Evolutionary conservation across 169 alveolate genomes (phyloP), one percentile per base, ranked within the genome.

Genomic region (Ophryocystis elektroscirrha): DNA sequence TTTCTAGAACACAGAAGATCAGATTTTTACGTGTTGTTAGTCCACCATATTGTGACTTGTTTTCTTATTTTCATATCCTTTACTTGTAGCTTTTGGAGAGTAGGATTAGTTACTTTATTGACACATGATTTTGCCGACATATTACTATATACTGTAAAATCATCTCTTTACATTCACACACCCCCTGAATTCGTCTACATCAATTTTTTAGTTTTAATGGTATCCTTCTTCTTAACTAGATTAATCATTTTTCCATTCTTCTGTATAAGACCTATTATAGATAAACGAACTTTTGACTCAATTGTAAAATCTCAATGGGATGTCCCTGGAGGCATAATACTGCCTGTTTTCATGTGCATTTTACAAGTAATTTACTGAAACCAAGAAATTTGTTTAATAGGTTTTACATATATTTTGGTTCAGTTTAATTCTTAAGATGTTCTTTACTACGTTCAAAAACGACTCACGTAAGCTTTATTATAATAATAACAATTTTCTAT

Each of bases 31-130:
- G 44, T 48, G 19, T 19, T 62, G 28, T 16, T 43, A 4, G 15
- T 48, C 7, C 71, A 62, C 47, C 71, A 62, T 30, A 22, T 49
- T 18, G 61, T 53, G 15, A 62, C 71, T 15, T n/a, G 35, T 39
- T 3, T 15, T 19, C 55, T 62, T 15, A 45, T 62, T 19, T 28
- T 12, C 18, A 6, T 48, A 25, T 48, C 61, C 24, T 62, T 50
- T 43, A 20, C 27, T 28, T 39, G 47, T 51, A 53, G 58, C 38
- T 54, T 48, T 44, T 62, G 71, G 71, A 51, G 58, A 5, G 22
- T 62, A 23, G 71, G 71, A 16, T 27, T 43, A 38, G 60, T 37
- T 3, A 53, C 56, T 2, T 44, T 54, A 15, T 28, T 55, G n/a
- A 30, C 50, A 5, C 71, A 62, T 30, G 71, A 62, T 38, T 7